Evolutionary conservation across 1,284 basidiomycete species (phyloP), one percentile per base, ranked within the genome.

Genomic region (Moesziomyces aphidis): DNA sequence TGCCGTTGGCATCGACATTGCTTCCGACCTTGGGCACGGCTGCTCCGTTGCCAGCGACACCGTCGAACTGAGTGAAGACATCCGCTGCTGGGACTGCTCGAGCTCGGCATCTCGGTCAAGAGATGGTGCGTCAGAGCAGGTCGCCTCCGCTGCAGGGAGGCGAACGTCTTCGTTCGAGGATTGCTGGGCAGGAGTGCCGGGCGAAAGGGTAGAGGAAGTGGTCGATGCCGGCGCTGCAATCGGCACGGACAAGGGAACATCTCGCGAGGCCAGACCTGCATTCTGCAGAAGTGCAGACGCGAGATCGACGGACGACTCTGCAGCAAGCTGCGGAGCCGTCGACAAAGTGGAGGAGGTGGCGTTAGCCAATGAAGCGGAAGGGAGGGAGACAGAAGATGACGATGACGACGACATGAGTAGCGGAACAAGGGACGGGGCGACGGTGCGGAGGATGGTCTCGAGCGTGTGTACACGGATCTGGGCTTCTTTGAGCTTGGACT

Each of bases 111-210:
- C 63, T 66, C 48, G 31, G 39, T 10, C 15, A 60, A 45, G 48
- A 67, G 60, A 64, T 65, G 63, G 62, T 67, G 62, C 58, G 54
- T 64, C 57, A 69, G 55, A 61, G 65, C 75, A 72, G 76, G 75
- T 80, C 78, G 75, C 79, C 81, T 83, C 76, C 81, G 71, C 81
- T 83, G 81, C 81, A 69, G 81, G 81, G 76, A 83, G 81, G 78
- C 79, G 67, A 83, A 78, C 77, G 77, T 69, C 68, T 64, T 71
- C 65, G 31, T 61, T 64, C 42, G 67, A 70, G 57, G 61, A 56
- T 63, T 59, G 58, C 50, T 63, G 66, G 61, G 50, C 28, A 31
- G 36, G 59, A 65, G 54, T 48, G 65, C 46, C 51, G 56, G 53
- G 39, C 50, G 61, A 61, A 50, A 56, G 50, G 64, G 60, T 28